These are phyloP conservation scores for Talaromyces funiculosus DNA, from an alignment of 2,329 filamentous ascomycete genomes.

Conservation along the genomic window DNA sequence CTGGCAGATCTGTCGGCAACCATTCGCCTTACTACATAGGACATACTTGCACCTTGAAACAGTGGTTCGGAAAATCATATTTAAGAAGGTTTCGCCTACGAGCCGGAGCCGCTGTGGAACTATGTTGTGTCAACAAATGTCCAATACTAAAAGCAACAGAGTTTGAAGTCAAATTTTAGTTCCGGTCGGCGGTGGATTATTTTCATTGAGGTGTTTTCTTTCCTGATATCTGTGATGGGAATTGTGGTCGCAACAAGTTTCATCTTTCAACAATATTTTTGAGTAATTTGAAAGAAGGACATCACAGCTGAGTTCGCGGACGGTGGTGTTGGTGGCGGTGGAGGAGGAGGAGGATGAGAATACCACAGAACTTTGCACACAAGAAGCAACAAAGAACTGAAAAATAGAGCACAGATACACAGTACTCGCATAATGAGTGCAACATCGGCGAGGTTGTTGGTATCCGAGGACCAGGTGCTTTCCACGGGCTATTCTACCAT, in stretches of 20 bases:
- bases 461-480: constrained; percentile 13
- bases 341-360: background rate
- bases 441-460: background rate
- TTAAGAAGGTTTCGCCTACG: background rate
- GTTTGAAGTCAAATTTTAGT: background rate
- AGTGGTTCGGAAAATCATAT: background rate
- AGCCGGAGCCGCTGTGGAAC: background rate
- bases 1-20: background rate
- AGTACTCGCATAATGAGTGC: constrained; percentile 8
- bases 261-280: background rate
- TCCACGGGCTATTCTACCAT: constrained; percentile 19
- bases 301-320: background rate
- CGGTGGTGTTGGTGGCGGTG: background rate
- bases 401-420: background rate
- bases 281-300: background rate
- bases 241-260: background rate
- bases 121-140: background rate
- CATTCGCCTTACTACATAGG: background rate
- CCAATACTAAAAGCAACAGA: background rate
- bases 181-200: background rate
- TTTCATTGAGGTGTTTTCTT: background rate
- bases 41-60: background rate
- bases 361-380: background rate
- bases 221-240: background rate
- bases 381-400: background rate